phyloP scores from a whole-genome alignment of 805 yeast species.

The Candida succiphila region DNA sequence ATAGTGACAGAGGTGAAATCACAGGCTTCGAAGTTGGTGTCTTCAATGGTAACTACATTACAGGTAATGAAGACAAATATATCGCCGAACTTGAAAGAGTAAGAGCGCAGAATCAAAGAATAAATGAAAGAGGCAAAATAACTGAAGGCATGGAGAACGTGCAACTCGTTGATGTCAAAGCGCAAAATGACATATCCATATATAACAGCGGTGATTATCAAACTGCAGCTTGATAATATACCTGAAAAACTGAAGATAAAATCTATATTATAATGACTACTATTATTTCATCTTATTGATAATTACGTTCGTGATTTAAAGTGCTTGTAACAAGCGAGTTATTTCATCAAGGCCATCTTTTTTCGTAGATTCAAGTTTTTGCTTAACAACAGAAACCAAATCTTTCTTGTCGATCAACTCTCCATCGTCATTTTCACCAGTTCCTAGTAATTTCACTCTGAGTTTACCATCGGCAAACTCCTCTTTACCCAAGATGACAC shows the following conservation, averaged over 20 bases:
- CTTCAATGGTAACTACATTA: conserved; percentile 86
- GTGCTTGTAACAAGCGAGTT: conserved; percentile 49
- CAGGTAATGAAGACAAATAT: conserved; percentile 86
- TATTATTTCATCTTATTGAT: neutral
- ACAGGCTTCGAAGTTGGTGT: conserved; percentile 89
- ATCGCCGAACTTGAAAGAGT: conserved; percentile 72
- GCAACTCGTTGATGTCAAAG: conserved; percentile 58
- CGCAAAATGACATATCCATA: conserved; percentile 57
- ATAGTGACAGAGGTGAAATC: conserved; percentile 19
- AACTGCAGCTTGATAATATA: neutral
- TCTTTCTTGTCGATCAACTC: conserved; percentile 57
- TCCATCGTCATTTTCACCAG: conserved; percentile 84
- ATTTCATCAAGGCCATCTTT: conserved; percentile 53
- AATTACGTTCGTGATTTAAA: conserved; percentile 21
- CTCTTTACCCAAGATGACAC: conserved; percentile 92
- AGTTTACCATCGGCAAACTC: conserved; percentile 75
- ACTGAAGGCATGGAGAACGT: conserved; percentile 18
- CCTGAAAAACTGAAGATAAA: neutral
- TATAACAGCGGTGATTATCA: conserved; percentile 46
- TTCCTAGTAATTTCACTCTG: conserved; percentile 82
- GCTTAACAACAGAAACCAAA: conserved; percentile 38
- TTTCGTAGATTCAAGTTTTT: conserved; percentile 26
- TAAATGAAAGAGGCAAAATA: conserved; percentile 31
- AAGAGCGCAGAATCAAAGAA: conserved; percentile 66
- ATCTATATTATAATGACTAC: neutral